Conservation (phyloP, 495 filamentous ascomycete genomes). For the Aspergillus incahuasiensis region DNA sequence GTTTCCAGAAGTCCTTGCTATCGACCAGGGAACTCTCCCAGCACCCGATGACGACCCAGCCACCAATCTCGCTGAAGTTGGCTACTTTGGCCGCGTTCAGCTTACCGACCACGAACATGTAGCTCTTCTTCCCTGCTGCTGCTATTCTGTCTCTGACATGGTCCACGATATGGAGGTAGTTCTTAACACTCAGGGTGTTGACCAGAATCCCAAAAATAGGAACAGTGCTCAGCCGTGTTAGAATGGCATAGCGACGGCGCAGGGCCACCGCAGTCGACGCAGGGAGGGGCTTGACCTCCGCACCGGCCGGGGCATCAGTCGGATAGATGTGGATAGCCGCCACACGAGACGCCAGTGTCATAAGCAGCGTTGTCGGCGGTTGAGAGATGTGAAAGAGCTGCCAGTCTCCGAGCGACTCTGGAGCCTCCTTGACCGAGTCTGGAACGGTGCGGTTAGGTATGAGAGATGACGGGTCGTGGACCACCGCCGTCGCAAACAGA, state of each 20-base stretch:
- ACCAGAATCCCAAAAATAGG: constrained; percentile 88
- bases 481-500: constrained; percentile 62
- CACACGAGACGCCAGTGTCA: constrained; percentile 83
- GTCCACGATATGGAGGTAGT: constrained; percentile 78
- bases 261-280: constrained; percentile 56
- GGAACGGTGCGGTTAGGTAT: constrained; percentile 82
- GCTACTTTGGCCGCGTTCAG: constrained; percentile 93
- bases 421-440: constrained; percentile 39
- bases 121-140: constrained; percentile 81
- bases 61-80: constrained; percentile 91
- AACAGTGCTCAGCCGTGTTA: constrained; percentile 74
- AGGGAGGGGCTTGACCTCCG: constrained; percentile 37
- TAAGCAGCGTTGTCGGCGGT: constrained; percentile 76
- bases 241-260: constrained; percentile 79
- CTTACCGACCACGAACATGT: constrained; percentile 95
- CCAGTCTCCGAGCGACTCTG: constrained; percentile 59
- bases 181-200: constrained; percentile 87
- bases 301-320: constrained; percentile 37
- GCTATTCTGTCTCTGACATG: constrained; percentile 65
- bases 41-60: constrained; percentile 96
- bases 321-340: constrained; percentile 73
- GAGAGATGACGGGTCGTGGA: constrained; percentile 71
- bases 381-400: constrained; percentile 85
- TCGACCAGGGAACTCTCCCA: constrained; percentile 93
- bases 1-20: constrained; percentile 77